phyloP scores from a whole-genome alignment of 2,329 filamentous ascomycete species.

The Colletotrichum salicis region DNA sequence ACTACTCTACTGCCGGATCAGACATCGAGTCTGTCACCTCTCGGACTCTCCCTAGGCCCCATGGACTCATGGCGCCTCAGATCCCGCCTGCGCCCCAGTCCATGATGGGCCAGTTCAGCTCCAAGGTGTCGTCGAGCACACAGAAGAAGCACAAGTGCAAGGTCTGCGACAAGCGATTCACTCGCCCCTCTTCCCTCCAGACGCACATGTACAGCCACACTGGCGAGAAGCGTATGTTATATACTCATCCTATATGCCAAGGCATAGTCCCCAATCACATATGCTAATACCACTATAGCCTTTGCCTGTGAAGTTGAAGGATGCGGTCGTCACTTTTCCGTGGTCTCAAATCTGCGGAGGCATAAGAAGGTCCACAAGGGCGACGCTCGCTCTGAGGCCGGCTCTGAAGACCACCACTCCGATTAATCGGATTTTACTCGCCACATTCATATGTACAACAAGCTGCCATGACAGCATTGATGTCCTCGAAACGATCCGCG shows the following conservation, averaged over 20 bases:
- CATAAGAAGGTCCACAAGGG: constrained; percentile 97
- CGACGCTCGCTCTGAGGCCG: constrained; percentile 71
- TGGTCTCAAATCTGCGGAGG: constrained; percentile 92
- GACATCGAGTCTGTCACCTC: constrained; percentile 85
- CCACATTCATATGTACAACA: neutral
- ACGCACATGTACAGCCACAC: constrained; percentile 99
- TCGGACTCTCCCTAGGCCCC: constrained; percentile 84
- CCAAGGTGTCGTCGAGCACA: constrained; percentile 92
- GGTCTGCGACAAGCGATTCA: constrained; percentile 98
- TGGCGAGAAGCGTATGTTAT: constrained; percentile 90
- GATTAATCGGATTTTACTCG: constrained; percentile 51
- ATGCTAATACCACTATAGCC: constrained; percentile 62
- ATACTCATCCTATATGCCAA: neutral
- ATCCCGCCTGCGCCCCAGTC: constrained; percentile 88
- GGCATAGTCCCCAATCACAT: neutral
- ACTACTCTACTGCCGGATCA: constrained; percentile 90
- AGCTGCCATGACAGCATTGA: neutral
- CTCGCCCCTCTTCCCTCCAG: constrained; percentile 90
- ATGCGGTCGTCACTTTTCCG: constrained; percentile 95
- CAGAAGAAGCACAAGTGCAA: constrained; percentile 99
- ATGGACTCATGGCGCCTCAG: constrained; percentile 68
- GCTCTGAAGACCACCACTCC: constrained; percentile 72
- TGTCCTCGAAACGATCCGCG: constrained; percentile 6
- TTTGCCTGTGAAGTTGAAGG: constrained; percentile 95
- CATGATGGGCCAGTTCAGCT: constrained; percentile 99